Evolutionary conservation across 148 eudicot genomes (phyloP).

Genomic region (Chenopodium berlandieri): DNA sequence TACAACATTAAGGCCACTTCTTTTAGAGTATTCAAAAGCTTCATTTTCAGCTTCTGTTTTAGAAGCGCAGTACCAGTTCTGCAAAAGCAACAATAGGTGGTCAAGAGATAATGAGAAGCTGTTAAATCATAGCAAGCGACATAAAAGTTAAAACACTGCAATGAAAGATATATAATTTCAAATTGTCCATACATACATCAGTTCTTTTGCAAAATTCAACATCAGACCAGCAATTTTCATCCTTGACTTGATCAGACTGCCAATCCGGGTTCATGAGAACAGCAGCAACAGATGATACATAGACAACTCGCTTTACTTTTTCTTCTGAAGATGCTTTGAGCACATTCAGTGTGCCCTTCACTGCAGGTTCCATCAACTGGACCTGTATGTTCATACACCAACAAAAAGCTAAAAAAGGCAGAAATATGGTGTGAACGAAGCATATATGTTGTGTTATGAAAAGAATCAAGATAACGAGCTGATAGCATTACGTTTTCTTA

Average conservation of each 20-base stretch:
- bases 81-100: conserved; percentile 12
- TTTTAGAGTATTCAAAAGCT: conserved; percentile 66
- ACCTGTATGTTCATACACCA: conserved; percentile 30
- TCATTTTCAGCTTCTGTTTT: conserved; percentile 74
- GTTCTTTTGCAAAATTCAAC: conserved; percentile 36
- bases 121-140: not conserved
- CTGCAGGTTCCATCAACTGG: conserved; percentile 44
- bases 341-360: conserved; percentile 45
- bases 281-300: conserved; percentile 44
- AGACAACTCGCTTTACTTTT: conserved; percentile 46
- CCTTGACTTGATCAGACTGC: conserved; percentile 46
- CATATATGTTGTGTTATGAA: not conserved
- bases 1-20: conserved; percentile 61
- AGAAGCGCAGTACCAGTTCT: conserved; percentile 83
- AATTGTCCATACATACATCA: conserved; percentile 27
- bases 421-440: not conserved
- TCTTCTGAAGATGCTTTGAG: conserved; percentile 47
- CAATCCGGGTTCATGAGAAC: conserved; percentile 47
- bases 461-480: not conserved
- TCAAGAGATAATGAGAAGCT: not conserved
- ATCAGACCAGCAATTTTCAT: conserved; percentile 61
- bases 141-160: not conserved
- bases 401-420: not conserved
- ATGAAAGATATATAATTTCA: not conserved
- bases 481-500: not conserved